phyloP scores from a whole-genome alignment of 2,329 filamentous ascomycete genomes.

The Thelonectria rubi region DNA sequence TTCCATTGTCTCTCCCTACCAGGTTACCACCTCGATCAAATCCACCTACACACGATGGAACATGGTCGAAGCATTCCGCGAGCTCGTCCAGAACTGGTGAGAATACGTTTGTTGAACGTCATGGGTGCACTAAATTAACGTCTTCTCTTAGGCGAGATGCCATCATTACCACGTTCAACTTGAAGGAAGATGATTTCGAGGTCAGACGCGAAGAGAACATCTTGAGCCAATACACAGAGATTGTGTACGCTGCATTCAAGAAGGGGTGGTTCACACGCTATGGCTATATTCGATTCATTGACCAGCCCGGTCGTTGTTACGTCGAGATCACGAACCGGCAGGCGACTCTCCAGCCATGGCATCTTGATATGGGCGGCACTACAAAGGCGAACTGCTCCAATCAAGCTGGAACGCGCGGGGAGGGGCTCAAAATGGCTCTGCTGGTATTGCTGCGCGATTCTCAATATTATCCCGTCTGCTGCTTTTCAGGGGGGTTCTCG shows the following conservation, averaged over 20 bases:
- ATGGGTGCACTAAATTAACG: not conserved
- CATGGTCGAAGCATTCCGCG: slow-evolving; percentile 52
- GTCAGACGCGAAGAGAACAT: not conserved
- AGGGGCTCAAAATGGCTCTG: slow-evolving; percentile 44
- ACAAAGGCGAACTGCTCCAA: slow-evolving; percentile 34
- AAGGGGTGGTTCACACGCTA: not conserved
- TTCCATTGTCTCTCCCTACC: no score
- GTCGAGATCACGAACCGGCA: slow-evolving; percentile 39
- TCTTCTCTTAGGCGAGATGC: not conserved
- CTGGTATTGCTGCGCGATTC: slow-evolving; percentile 40
- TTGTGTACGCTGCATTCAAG: not conserved
- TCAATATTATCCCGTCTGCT: slow-evolving; percentile 43
- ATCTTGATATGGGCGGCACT: slow-evolving; percentile 44
- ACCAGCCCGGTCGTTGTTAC: not conserved
- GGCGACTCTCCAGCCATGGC: slow-evolving; percentile 43
- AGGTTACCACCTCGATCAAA: not conserved
- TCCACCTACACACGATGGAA: not conserved
- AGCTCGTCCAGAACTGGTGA: slow-evolving; percentile 34
- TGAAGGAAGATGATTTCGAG: not conserved
- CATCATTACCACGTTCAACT: not conserved
- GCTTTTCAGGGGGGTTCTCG: slow-evolving; percentile 39
- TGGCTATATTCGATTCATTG: not conserved
- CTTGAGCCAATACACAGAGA: not conserved
- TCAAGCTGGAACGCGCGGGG: slow-evolving; percentile 43
- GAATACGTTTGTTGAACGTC: not conserved